Base-by-base conservation (phyloP, 495 filamentous ascomycete genomes). In the Mycothermus thermophilus region DNA sequence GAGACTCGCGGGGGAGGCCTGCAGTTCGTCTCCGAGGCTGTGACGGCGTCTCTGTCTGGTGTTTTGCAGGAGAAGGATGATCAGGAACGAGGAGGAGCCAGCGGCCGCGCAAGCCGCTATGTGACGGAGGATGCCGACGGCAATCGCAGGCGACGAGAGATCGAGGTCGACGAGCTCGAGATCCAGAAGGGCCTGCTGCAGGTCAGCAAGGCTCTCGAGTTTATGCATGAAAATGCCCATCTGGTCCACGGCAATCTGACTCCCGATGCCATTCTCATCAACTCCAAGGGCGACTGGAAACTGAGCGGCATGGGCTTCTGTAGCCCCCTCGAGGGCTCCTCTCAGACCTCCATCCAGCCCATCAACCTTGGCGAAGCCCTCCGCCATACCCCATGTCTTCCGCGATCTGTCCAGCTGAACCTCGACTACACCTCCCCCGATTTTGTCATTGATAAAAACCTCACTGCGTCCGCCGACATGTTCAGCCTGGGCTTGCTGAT, bases 271-370 rank as follows among this genome's bases (percentile, higher is more conserved):
- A 75, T 97, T 30, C 79, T 88, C 36, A 69, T 97, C 48, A 97
- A 97, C 61, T 75, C 80, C 11, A 97, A 97, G 72, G 79, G 72
- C 5, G 90, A 97, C 57, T 97, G 90, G 90, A 97, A 97, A 52
- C 82, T 97, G 32, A 85, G 83, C 34, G 88, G 87, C 21, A 66
- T 97, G 28, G 73, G 77, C n/a, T 96, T 95, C 58, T 79, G 83
- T 46, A 79, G 81, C 13, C 79, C 82, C 7, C 71, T 79, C 17
- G 74, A 80, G 37, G 64, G 68, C 31, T 80, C 81, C 7, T 72
- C 74, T 77, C 27, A 67, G 77, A 3, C 29, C 16, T 75, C 77
- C 4, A 66, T 86, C 16, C 63, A 75, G 11, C 80, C 82, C 8
- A 74, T 95, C 42, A 80, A 74, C 30, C 69, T 93, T 6, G 79